Conservation (phyloP, 768 basidiomycete species). For the Hebeloma cylindrosporum region DNA sequence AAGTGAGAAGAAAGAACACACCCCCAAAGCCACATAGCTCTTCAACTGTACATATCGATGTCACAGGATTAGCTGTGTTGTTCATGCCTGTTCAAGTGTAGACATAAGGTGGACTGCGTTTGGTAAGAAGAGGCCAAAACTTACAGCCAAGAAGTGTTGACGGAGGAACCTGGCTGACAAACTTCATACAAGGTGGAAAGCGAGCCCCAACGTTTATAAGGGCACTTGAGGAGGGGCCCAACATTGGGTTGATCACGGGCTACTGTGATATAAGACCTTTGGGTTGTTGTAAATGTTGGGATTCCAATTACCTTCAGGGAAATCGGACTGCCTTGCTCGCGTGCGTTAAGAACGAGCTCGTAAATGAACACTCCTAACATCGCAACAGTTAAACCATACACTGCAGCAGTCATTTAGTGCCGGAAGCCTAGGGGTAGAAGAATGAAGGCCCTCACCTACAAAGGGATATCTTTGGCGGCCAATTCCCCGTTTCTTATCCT, state of each 20-base stretch:
- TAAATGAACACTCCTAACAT: slow-evolving; percentile 83
- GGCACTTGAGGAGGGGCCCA: slow-evolving; percentile 84
- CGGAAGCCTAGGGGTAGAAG: background rate
- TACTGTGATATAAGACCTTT: slow-evolving; percentile 24
- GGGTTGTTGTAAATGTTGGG: too few relatives aligned
- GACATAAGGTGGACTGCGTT: too few relatives aligned
- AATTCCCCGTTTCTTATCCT: slow-evolving; percentile 83
- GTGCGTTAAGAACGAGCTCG: slow-evolving; percentile 75
- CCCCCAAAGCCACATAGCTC: slow-evolving; percentile 91
- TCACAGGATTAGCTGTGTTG: slow-evolving; percentile 79
- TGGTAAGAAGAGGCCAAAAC: too few relatives aligned
- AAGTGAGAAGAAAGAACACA: slow-evolving; percentile 15
- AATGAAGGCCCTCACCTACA: slow-evolving; percentile 64
- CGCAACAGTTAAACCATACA: slow-evolving; percentile 59
- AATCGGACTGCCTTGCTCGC: slow-evolving; percentile 78
- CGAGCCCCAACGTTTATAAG: slow-evolving; percentile 89
- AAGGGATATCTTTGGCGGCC: slow-evolving; percentile 80
- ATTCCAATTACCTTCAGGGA: slow-evolving; percentile 68
- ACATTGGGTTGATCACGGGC: slow-evolving; percentile 86
- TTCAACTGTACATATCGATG: slow-evolving; percentile 69
- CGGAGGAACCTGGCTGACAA: slow-evolving; percentile 53
- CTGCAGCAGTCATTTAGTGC: slow-evolving; percentile 35
- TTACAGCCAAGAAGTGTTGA: slow-evolving; percentile 60
- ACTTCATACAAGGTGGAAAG: slow-evolving; percentile 92
- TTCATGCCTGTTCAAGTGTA: slow-evolving; percentile 85